Evolutionary conservation across 768 basidiomycete species (phyloP), one percentile per base, ranked within the genome.

Genomic region (Mycena amicta): DNA sequence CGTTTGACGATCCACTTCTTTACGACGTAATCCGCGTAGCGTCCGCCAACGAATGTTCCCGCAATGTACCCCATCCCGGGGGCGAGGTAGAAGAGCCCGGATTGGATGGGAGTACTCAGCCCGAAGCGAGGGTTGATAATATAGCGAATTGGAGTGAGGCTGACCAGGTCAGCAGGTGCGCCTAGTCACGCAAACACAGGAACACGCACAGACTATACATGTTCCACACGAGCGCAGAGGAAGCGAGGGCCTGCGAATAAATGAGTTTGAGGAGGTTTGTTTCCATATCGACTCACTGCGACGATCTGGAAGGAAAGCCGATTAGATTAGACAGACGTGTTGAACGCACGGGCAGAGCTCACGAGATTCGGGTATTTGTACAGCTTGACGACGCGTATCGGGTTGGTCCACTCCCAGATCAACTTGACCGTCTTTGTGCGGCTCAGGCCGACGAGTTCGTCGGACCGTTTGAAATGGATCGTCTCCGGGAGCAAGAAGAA

Each of bases 401-500:
- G 62, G 43, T 57, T 64, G 22, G 62, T 60, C 58, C 49, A 52
- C 37, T 55, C 33, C 62, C 62, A 64, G 4, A 64, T 43, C n/a
- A 30, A 22, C 2, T 12, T 4, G 2, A 50, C 53, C 28, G 37
- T 60, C 45, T 60, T 30, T 12, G 8, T 16, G 4, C 30, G 50
- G 29, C 25, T 57, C 8, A 64, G 53, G 2, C 62, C 62, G 13
- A 55, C 23, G 6, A 64, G 52, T 37, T 64, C 62, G 4, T 55
- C 50, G 18, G 62, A 60, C 43, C 59, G 59, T 25, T 60, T 64
- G 5, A 55, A 41, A n/a, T 64, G 62, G 29, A 64, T 64, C 1
- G 62, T 64, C 46, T 64, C 62, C 16, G 62, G 62, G 16, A 64
- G 53, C 8, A 64, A 37, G 50, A 64, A 60, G 53, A 64, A 55